phyloP scores from a whole-genome alignment of 345 rosid species.

The Cochlearia excelsa region DNA sequence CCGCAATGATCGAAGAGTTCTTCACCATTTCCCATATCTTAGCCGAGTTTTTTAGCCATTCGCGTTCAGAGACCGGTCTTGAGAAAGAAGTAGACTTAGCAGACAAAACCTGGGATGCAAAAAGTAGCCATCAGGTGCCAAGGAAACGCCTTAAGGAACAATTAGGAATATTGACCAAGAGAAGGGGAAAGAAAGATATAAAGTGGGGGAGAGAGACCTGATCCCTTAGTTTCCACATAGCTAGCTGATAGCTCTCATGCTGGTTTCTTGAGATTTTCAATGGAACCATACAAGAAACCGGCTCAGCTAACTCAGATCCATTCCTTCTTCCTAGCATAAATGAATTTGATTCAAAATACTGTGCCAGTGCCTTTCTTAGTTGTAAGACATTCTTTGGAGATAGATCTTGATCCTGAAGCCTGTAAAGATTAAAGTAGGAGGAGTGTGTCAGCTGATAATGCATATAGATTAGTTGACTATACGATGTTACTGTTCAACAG shows the following conservation, averaged over 20 bases:
- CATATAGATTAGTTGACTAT: background rate
- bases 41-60: constrained; percentile 75
- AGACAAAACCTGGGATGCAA: constrained; percentile 53
- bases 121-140: background rate
- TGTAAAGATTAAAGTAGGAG: constrained; percentile 17
- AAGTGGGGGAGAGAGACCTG: constrained; percentile 44
- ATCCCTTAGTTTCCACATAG: constrained; percentile 56
- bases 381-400: constrained; percentile 37
- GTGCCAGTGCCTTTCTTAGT: constrained; percentile 47
- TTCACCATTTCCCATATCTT: constrained; percentile 85
- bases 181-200: constrained; percentile 1
- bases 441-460: background rate
- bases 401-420: constrained; percentile 59
- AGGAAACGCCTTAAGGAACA: background rate
- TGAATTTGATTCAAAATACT: constrained; percentile 52
- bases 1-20: constrained; percentile 57
- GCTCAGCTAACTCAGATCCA: constrained; percentile 33
- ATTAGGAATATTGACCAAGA: background rate
- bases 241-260: constrained; percentile 49
- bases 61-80: constrained; percentile 68
- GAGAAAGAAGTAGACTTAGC: constrained; percentile 51
- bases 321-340: constrained; percentile 44
- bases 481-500: background rate
- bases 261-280: constrained; percentile 46
- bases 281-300: constrained; percentile 50